Base-by-base conservation (phyloP, 2,329 filamentous ascomycete genomes). In the Epichloe gansuensis region DNA sequence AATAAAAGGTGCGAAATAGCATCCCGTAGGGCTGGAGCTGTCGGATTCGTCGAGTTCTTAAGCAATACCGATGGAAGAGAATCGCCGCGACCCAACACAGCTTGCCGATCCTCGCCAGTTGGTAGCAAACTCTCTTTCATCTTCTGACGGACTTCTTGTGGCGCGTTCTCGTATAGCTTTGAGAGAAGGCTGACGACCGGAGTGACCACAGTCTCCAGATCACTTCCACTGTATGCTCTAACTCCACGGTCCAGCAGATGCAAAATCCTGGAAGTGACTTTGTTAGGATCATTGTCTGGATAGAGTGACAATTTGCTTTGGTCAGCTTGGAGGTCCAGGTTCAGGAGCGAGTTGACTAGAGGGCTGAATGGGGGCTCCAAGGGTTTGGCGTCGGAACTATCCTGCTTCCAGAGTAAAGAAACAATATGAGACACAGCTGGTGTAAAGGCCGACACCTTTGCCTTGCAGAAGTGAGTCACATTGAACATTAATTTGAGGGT, bases 401-500 rank as follows among this genome's bases (percentile, higher is more conserved):
- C 67, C 21, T 72, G 70, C 48, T 72, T 80, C 57, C 77, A 77
- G 34, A 97, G 72, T 17, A 96, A 77, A 45, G 80, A 78, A 53
- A 91, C 73, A 31, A 97, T 79, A 54, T 82, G 75, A 11, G 82
- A 77, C 43, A 94, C 76, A 3, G 85, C 81, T 23, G 78, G 71
- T 1, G 81, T 81, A 63, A 96, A 94, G 0, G 74, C 69, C 0
- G 72, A 65, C 4, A 72, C 69, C 28, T 84, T 75, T 43, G 83
- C 75, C 4, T 82, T 80, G 58, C 84, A 85, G 61, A 83, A 82
- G 60, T 91, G 83, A 2, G 86, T 86, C 51, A 95, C 75, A 67
- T 96, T 96, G 75, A 94, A 97, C 50, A 95, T 71, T 42, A 97
- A 75, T 63, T 95, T 96, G 48, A 93, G 72, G 0, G 86, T 91